These are phyloP conservation scores for Ophioceras dolichostomum DNA, from an alignment of 2,329 filamentous ascomycete species.

Conservation along the genomic window DNA sequence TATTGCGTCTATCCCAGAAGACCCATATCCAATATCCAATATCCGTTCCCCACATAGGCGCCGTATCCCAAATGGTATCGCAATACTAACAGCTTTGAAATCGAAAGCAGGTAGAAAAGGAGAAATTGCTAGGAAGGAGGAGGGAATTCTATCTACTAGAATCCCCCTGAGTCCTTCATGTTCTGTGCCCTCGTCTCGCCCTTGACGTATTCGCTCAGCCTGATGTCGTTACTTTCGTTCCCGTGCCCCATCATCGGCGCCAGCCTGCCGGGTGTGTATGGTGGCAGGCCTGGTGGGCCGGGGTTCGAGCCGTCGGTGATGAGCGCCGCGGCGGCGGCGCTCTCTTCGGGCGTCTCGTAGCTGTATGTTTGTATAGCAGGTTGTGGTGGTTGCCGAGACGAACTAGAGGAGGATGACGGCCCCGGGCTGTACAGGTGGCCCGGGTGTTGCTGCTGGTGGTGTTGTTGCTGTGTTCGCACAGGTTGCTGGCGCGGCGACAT, in stretches of 20 bases:
- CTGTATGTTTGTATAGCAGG: too few species aligned
- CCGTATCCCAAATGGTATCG: too few species aligned
- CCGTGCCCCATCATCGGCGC: constrained; percentile 20
- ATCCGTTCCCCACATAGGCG: too few species aligned
- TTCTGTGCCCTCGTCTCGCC: constrained; percentile 21
- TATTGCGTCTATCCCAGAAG: too few species aligned
- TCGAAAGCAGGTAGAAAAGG: too few species aligned
- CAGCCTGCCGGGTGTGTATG: constrained; percentile 17
- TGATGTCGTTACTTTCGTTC: constrained; percentile 21
- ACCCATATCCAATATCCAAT: too few species aligned
- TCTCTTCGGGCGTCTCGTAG: constrained; percentile 6
- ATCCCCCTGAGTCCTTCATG: constrained; percentile 22
- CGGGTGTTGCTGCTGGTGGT: constrained; percentile 2
- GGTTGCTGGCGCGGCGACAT: neutral
- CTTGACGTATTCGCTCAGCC: constrained; percentile 23
- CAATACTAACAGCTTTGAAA: too few species aligned
- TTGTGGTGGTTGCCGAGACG: neutral
- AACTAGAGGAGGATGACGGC: neutral
- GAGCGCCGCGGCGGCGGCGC: constrained; percentile 16
- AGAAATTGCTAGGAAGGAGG: too few species aligned
- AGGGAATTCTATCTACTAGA: too few species aligned
- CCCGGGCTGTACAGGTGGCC: constrained; percentile 5
- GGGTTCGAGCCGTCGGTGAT: constrained; percentile 13
- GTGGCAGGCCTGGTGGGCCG: constrained; percentile 12
- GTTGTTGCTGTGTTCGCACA: neutral